phyloP scores from a whole-genome alignment of 345 rosid genomes.

The Garcia nutans region DNA sequence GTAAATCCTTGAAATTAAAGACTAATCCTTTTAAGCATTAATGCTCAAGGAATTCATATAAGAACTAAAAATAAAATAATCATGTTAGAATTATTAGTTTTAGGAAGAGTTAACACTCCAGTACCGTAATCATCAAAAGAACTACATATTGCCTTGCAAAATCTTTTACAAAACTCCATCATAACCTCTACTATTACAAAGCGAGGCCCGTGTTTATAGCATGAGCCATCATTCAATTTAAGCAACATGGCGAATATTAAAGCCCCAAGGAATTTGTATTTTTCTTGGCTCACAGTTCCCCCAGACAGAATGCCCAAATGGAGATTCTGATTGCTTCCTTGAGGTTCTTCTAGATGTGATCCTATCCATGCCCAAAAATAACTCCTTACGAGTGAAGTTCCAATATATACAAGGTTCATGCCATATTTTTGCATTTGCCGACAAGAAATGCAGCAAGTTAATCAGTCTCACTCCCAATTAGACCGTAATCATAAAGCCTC shows the following conservation, averaged over 20 bases:
- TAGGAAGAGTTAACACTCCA: not conserved
- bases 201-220: not conserved
- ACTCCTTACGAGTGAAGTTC: not conserved
- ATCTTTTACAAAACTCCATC: not conserved
- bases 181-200: not conserved
- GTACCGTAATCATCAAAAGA: not conserved
- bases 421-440: not conserved
- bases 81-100: not conserved
- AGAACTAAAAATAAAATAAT: too few relatives aligned
- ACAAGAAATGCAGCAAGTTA: not conserved
- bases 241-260: not conserved
- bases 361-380: not conserved
- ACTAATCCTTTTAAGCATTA: not conserved
- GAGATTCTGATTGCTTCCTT: not conserved
- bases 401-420: not conserved
- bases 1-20: not conserved
- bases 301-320: not conserved
- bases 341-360: not conserved
- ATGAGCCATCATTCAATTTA: not conserved
- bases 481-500: conserved; percentile 59
- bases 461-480: not conserved
- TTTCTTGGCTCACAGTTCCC: not conserved
- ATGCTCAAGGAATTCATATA: not conserved
- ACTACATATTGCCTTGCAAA: not conserved
- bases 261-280: not conserved